Evolutionary conservation across 2,329 filamentous ascomycete genomes (phyloP), one percentile per base, ranked within the genome.

Genomic region (Gaeumannomyces sp.): DNA sequence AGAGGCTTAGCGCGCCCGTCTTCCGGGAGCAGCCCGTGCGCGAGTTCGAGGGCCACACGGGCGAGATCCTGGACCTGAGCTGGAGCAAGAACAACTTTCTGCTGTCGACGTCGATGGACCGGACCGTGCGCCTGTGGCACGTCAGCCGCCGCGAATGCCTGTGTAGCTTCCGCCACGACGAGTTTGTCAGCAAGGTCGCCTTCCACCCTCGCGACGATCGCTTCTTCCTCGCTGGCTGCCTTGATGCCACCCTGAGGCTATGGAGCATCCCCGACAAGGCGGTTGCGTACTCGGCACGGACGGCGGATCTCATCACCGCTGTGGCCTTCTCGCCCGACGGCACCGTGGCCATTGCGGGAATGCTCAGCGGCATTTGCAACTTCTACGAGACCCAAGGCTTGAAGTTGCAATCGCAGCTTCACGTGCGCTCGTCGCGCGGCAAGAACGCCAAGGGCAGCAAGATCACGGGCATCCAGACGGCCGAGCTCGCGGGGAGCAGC

Each of bases 81-180:
- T 99, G 95, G 95, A 98, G 94, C 79, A 99, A 98, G 82, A 99
- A 99, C 77, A 97, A 96, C 75, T 99, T 99, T 70, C 77, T 99
- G 33, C 81, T 99, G 22, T 97, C 94, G 4, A 96, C 93, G 0
- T 97, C 93, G 0, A 97, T 98, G 93, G 95, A 99, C 75, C 97
- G 97, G 79, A 97, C 93, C 0, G 95, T 99, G 16, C 86, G 92
- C 19, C 77, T 99, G 61, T 99, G 95, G 94, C 95, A 99, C 76
- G 83, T 95, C 67, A 94, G 86, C 73, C 84, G 94, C 63, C 77
- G 83, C 4, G 93, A 98, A 72, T 97, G 93, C 71, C 81, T 99
- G 0, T 97, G 93, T 76, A 93, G 90, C 2, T 99, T 98, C 78
- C 92, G 93, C 71, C 95, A 98, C 76, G 92, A 89, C 71, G 95